Base-by-base conservation (phyloP, 805 yeast genomes). In the Saccharomycopsis babjevae region DNA sequence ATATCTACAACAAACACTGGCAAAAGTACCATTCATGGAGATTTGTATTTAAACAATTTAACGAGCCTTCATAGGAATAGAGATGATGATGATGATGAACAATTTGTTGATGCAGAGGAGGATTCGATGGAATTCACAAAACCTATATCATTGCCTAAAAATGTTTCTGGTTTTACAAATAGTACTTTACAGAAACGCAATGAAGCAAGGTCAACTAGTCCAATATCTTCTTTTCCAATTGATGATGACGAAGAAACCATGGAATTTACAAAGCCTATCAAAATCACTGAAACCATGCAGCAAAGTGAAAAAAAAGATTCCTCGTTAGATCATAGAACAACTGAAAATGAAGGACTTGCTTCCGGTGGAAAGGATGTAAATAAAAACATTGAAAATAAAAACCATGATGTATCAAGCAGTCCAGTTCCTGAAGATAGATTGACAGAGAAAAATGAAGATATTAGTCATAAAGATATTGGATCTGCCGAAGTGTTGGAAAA, bases 211-310 rank as follows among this genome's bases (percentile, higher is more conserved):
- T 6, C 10, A 5, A 13, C 22, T 10, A 15, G 13, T 36, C 22
- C 46, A 10, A 11, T 5, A 18, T 13, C 46, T n/a, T 10, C 22
- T 18, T 16, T 56, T 56, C 32, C 61, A 40, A 55, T 50, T 10
- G 50, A 22, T 20, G 64, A 42, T 7, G 38, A 16, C 5, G 62
- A 57, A 36, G 62, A 67, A 40, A 70, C 74, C 7, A 73, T 73
- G 76, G 74, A 72, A 50, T 62, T 70, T 32, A 70, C 73, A 18
- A 66, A 59, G 18, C 62, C 60, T n/a, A 13, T 57, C 36, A 25
- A 28, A 18, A 15, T 20, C 4, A 16, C 3, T 13, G 30, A 42
- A 34, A 42, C 1, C 5, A 32, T 5, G 3, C 18, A 18, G 22
- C 50, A n/a, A 3, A 13, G 52, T 15, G 22, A 36, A 28, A 7